A percentile compares a stretch with the other conserved stretches of the same genome.
These are phyloP conservation scores for Benincasa hispida DNA, from an alignment of 306 rosid genomes.

Conservation along the genomic window DNA sequence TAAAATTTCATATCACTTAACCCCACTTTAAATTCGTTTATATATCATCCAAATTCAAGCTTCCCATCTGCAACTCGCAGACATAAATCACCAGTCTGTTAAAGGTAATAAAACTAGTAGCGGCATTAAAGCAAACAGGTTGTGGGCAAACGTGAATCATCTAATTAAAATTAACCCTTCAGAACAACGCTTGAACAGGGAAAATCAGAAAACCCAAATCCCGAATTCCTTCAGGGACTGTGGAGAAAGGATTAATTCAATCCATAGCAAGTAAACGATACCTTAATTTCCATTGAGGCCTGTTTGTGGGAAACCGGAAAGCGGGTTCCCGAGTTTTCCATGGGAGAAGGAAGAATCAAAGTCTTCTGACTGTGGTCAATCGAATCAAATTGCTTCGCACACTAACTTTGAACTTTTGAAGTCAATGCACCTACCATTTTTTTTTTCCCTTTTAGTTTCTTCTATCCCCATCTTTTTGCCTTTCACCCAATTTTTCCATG, in stretches of 20 bases:
- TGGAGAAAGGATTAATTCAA: background rate
- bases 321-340: slow-evolving; percentile 19
- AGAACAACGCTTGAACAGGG: background rate
- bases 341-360: background rate
- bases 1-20: background rate
- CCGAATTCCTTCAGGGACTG: background rate
- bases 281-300: slow-evolving; percentile 48
- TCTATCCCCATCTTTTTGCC: no score
- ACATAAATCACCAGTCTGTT: background rate
- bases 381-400: background rate
- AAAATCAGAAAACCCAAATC: background rate
- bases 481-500: no score
- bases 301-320: slow-evolving; percentile 45
- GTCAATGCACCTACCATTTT: background rate
- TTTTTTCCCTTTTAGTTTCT: background rate
- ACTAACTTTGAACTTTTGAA: background rate
- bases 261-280: background rate
- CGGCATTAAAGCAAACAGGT: slow-evolving; percentile 17
- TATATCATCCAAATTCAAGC: background rate
- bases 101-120: background rate
- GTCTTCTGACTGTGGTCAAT: background rate
- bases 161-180: background rate
- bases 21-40: background rate
- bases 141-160: slow-evolving; percentile 6
- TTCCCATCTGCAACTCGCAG: background rate